Evolutionary conservation across 2,329 filamentous ascomycete genomes (phyloP).

Genomic region (Colletotrichum sp.): DNA sequence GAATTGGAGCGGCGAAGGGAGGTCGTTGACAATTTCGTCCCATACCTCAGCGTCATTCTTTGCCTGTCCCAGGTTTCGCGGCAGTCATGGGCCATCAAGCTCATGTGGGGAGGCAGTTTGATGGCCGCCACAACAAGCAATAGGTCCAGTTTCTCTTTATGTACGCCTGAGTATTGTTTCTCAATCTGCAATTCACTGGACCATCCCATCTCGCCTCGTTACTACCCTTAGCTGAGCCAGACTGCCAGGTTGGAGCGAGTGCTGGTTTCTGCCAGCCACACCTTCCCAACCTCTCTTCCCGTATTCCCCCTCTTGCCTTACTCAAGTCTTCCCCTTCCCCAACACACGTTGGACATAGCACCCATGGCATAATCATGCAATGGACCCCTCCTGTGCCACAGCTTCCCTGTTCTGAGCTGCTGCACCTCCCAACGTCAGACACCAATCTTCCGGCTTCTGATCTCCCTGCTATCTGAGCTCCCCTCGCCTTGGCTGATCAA

Average conservation of each 20-base stretch:
- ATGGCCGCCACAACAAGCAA: not conserved
- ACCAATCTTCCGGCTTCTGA: not conserved
- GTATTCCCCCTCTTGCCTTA: not conserved
- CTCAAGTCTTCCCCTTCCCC: not conserved
- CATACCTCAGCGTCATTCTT: not conserved
- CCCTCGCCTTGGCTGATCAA: not conserved
- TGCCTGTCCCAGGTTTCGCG: not conserved
- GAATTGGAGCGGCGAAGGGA: not conserved
- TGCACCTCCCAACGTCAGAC: constrained; percentile 5
- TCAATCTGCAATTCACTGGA: not conserved
- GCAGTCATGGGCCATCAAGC: not conserved
- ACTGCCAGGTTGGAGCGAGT: not conserved
- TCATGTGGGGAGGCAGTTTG: not conserved
- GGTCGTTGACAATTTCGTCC: not conserved
- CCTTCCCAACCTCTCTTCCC: not conserved
- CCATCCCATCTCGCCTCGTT: not conserved
- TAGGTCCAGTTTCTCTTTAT: not conserved
- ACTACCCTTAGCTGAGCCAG: not conserved
- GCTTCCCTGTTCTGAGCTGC: constrained; percentile 18
- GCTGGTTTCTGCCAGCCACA: not conserved
- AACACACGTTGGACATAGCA: not conserved
- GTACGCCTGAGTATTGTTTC: not conserved
- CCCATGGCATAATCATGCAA: constrained; percentile 15
- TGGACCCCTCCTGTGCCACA: constrained; percentile 14
- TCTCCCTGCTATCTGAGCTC: constrained; percentile 14